These are phyloP conservation scores for Trichoderma sp. DNA, from an alignment of 2,329 filamentous ascomycete species.

Conservation along the genomic window DNA sequence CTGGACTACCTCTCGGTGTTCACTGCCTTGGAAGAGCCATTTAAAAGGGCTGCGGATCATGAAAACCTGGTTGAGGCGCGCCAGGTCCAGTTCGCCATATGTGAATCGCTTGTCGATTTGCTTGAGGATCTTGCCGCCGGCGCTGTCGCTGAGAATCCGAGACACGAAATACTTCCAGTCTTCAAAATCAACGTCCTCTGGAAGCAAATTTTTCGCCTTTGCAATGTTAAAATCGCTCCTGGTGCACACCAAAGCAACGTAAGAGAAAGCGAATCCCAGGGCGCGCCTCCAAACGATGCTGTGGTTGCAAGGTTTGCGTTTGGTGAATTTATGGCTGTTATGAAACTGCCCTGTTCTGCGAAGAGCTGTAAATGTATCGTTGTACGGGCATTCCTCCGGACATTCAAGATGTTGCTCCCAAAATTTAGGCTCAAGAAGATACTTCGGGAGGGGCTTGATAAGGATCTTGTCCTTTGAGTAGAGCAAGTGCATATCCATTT, in stretches of 20 bases:
- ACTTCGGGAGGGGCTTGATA: slow-evolving; percentile 26
- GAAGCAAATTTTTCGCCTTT: slow-evolving; percentile 4
- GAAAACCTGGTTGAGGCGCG: slow-evolving; percentile 10
- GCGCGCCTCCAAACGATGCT: slow-evolving; percentile 8
- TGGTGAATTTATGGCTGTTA: not conserved
- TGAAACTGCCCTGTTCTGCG: not conserved
- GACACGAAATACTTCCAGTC: slow-evolving; percentile 16
- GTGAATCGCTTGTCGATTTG: slow-evolving; percentile 23
- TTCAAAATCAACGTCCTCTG: not conserved
- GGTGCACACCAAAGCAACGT: slow-evolving; percentile 7
- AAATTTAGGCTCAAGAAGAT: slow-evolving; percentile 11
- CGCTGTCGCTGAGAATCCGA: not conserved
- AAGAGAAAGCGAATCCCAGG: slow-evolving; percentile 24
- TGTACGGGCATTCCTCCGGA: not conserved
- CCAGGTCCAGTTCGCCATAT: slow-evolving; percentile 26
- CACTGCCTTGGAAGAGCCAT: not conserved
- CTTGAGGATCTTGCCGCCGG: not conserved
- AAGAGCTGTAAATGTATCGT: not conserved
- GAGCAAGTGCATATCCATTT: slow-evolving; percentile 25
- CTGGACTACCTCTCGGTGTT: not conserved
- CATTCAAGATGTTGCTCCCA: slow-evolving; percentile 15
- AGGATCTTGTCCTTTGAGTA: slow-evolving; percentile 5
- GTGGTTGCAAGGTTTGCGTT: not conserved
- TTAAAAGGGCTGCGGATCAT: not conserved
- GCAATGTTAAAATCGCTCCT: slow-evolving; percentile 26